phyloP scores from a whole-genome alignment of 1,284 basidiomycete genomes.

The Cryptococcus floricola region DNA sequence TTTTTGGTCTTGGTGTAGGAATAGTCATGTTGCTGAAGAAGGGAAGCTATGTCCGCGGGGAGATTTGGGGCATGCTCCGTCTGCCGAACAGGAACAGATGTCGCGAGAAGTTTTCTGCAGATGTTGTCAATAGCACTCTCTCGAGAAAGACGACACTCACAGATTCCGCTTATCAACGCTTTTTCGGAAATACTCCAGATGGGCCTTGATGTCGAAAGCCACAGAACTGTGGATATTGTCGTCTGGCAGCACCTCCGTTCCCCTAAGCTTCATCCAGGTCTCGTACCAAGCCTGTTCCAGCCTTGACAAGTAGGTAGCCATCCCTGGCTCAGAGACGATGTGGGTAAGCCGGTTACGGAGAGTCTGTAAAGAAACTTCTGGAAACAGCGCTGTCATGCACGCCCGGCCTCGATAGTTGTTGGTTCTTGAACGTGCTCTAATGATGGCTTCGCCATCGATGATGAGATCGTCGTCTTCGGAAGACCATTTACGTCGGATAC shows the following conservation, averaged over 20 bases:
- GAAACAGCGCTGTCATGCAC: constrained; percentile 63
- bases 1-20: constrained; percentile 45
- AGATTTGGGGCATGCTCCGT: constrained; percentile 22
- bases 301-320: constrained; percentile 68
- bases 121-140: constrained; percentile 1
- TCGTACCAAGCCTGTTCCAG: constrained; percentile 77
- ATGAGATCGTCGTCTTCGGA: constrained; percentile 79
- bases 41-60: constrained; percentile 50
- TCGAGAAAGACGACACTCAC: constrained; percentile 54
- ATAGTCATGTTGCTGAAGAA: constrained; percentile 56
- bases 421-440: constrained; percentile 67
- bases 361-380: constrained; percentile 47
- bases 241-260: constrained; percentile 65
- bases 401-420: constrained; percentile 54
- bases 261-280: constrained; percentile 68
- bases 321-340: constrained; percentile 62
- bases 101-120: constrained; percentile 25
- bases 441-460: constrained; percentile 74
- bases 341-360: constrained; percentile 43
- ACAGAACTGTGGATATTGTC: constrained; percentile 62
- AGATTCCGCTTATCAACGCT: constrained; percentile 78
- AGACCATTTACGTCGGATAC: constrained; percentile 65
- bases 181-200: constrained; percentile 72
- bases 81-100: constrained; percentile 8
- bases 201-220: constrained; percentile 70